phyloP scores from a whole-genome alignment of 83 land plant species.

The Isoetes engelmannii region DNA sequence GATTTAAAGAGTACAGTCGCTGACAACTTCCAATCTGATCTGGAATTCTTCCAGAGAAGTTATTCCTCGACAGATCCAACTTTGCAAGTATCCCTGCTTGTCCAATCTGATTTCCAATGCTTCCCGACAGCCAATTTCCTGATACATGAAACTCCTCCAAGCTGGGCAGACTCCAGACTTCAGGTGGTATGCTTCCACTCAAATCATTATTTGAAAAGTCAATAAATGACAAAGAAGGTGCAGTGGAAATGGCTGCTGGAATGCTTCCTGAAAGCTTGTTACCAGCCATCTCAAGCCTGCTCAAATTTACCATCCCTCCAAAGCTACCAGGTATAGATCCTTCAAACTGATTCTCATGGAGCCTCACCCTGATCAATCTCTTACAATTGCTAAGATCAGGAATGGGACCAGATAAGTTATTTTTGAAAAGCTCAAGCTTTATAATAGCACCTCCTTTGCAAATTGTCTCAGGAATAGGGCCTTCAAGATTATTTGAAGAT shows the following conservation, averaged over 20 bases:
- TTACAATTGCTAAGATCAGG: constrained; percentile 47
- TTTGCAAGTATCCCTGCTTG: constrained; percentile 45
- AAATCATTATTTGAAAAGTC: constrained; percentile 48
- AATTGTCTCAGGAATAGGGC: constrained; percentile 44
- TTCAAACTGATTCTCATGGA: constrained; percentile 37
- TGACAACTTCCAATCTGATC: constrained; percentile 43
- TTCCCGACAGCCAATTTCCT: constrained; percentile 45
- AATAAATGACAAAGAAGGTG: constrained; percentile 38
- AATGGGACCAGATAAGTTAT: constrained; percentile 50
- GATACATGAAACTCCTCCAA: constrained; percentile 53
- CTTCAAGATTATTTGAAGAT: constrained; percentile 42
- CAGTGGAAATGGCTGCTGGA: constrained; percentile 43
- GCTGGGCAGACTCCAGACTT: constrained; percentile 46
- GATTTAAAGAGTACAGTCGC: constrained; percentile 47
- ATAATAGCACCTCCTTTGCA: constrained; percentile 37
- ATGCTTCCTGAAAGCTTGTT: constrained; percentile 51
- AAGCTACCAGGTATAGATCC: constrained; percentile 54
- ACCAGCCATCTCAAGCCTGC: constrained; percentile 26
- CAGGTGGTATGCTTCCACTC: constrained; percentile 46
- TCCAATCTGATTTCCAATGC: constrained; percentile 49
- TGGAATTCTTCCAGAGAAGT: constrained; percentile 53
- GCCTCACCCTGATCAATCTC: constrained; percentile 41
- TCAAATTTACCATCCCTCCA: constrained; percentile 33
- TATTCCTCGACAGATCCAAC: constrained; percentile 60
- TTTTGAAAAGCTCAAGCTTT: constrained; percentile 40